Evolutionary conservation across 2,329 filamentous ascomycete genomes (phyloP).

Genomic region (Paecilomyces fulvus): DNA sequence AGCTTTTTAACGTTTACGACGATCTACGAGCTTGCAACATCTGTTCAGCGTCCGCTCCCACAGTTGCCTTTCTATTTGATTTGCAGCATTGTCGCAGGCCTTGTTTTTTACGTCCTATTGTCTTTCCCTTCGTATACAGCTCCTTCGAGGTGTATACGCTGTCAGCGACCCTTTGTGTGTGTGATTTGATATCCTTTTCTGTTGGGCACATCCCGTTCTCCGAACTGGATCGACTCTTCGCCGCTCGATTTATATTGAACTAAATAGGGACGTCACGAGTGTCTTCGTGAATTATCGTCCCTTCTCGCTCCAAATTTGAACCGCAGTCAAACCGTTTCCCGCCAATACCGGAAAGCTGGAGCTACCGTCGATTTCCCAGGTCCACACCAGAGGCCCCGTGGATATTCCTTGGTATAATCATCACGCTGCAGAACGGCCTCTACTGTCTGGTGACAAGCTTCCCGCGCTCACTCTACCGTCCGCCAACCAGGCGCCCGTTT

Average conservation of each 20-base stretch:
- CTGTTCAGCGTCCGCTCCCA: conserved; percentile 15
- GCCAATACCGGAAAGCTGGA: conserved; percentile 80
- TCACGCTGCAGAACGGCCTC: conserved; percentile 55
- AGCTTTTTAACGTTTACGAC: conserved; percentile 23
- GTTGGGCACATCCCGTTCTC: neutral
- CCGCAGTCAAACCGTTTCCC: conserved; percentile 19
- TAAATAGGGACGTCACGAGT: neutral
- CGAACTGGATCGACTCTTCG: neutral
- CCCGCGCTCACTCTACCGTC: conserved; percentile 63
- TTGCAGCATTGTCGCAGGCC: conserved; percentile 9
- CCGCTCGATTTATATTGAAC: neutral
- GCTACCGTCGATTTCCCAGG: conserved; percentile 77
- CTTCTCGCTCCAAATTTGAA: conserved; percentile 7
- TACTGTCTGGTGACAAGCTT: conserved; percentile 65
- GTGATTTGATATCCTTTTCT: neutral
- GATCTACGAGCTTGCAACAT: conserved; percentile 24
- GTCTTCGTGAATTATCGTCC: conserved; percentile 1
- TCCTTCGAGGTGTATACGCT: neutral
- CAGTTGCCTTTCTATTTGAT: conserved; percentile 5
- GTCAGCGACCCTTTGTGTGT: neutral
- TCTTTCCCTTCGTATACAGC: neutral
- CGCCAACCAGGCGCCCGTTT: conserved; percentile 55
- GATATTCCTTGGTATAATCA: conserved; percentile 63
- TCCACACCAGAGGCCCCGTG: conserved; percentile 68
- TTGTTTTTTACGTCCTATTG: neutral